Evolutionary conservation across 805 yeast genomes (phyloP).

Genomic region (Spathaspora arborariae): DNA sequence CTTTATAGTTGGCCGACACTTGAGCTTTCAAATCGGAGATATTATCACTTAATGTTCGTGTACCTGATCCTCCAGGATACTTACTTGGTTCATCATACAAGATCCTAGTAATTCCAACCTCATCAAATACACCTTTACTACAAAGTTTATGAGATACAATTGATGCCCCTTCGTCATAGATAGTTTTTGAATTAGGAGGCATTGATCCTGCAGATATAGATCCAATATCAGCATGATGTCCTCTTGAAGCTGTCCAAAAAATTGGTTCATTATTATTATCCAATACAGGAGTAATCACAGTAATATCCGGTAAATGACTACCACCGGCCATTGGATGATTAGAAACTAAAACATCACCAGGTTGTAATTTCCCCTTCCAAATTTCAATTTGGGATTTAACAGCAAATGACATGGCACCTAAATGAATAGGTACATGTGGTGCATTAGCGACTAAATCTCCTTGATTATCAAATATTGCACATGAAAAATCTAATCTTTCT

Average conservation of each 20-base stretch:
- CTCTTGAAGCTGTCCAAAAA: slow-evolving; percentile 90
- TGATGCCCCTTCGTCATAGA: slow-evolving; percentile 90
- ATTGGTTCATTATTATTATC: slow-evolving; percentile 47
- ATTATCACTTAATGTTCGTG: slow-evolving; percentile 79
- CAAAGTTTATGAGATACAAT: slow-evolving; percentile 77
- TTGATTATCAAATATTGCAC: slow-evolving; percentile 39
- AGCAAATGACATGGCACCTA: slow-evolving; percentile 47
- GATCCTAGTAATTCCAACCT: slow-evolving; percentile 57
- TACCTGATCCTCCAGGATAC: slow-evolving; percentile 84
- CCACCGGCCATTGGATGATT: slow-evolving; percentile 45
- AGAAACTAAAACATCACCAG: slow-evolving; percentile 41
- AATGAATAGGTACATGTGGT: slow-evolving; percentile 44
- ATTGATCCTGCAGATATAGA: slow-evolving; percentile 89
- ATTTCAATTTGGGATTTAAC: slow-evolving; percentile 37
- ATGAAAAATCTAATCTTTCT: slow-evolving; percentile 43
- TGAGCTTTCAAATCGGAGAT: slow-evolving; percentile 54
- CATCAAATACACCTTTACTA: slow-evolving; percentile 65
- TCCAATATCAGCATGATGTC: slow-evolving; percentile 96
- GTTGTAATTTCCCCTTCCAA: slow-evolving; percentile 37
- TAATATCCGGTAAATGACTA: slow-evolving; percentile 52
- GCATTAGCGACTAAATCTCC: slow-evolving; percentile 47
- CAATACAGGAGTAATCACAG: slow-evolving; percentile 87
- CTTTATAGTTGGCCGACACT: slow-evolving; percentile 85
- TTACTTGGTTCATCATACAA: slow-evolving; percentile 73
- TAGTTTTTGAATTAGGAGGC: slow-evolving; percentile 85